Base-by-base conservation (phyloP, 1,284 basidiomycete species). In the Ceratobasidium papillatum region DNA sequence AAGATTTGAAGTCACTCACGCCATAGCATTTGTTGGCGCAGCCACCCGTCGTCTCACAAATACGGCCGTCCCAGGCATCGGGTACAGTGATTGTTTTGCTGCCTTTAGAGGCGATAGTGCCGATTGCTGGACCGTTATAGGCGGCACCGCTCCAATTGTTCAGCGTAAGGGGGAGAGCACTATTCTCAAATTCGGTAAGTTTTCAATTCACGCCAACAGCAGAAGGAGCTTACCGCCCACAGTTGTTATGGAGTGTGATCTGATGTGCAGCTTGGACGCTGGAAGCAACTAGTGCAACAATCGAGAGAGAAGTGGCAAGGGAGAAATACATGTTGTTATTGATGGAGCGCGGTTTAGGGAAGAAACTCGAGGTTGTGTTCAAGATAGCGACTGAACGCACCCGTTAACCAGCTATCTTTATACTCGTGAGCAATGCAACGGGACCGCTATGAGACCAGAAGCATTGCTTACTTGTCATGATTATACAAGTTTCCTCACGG, bases 31-130 rank as follows among this genome's bases (percentile, higher is more conserved):
- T 66, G 30, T 66, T 36, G 17, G 43, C 8, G 30, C 43, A 51
- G n/a, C 14, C 25, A 14, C 62, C 43, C 8, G 43, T 22, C 3
- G 19, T 41, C 12, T 65, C 62, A 27, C 62, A 65, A 22, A 65
- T 34, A 32, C 62, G 38, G 14, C 62, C 62, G 45, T 30, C 22
- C 62, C 62, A 65, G 22, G 25, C 62, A 32, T 65, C 49, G 5
- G 64, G 64, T 2, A 66, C 49, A 14, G 45, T 47, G 19, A 66
- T 30, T 19, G 4, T 34, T 32, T 66, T 66, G 45, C 25, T 49
- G 22, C 8, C 27, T 14, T 52, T 19, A 9, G 64, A 12, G 36
- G 45, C 14, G 22, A 66, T 41, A 9, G 25, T 41, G 34, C 27
- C 64, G 22, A 32, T 51, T 19, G 47, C 49, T n/a, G 64, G 27